Conservation (phyloP, 768 basidiomycete species). For the Tylopilus vinaceipallidus region DNA sequence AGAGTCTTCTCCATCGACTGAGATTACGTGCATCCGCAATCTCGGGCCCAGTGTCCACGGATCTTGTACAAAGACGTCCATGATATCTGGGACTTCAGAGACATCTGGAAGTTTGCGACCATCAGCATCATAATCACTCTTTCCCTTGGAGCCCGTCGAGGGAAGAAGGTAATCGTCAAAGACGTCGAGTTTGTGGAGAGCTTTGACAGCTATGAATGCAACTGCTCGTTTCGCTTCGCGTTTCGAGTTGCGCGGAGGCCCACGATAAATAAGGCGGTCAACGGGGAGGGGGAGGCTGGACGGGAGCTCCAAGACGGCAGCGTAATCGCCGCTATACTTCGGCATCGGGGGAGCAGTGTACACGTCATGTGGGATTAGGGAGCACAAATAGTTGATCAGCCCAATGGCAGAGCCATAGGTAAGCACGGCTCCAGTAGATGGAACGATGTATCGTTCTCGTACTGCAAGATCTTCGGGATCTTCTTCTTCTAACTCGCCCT, state of each 20-base stretch:
- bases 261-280: slow-evolving; percentile 52
- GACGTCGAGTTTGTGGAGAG: slow-evolving; percentile 65
- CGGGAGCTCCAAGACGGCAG: slow-evolving; percentile 61
- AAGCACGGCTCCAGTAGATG: slow-evolving; percentile 71
- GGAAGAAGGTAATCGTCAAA: slow-evolving; percentile 85
- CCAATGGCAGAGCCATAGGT: slow-evolving; percentile 75
- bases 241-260: slow-evolving; percentile 63
- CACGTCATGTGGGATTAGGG: slow-evolving; percentile 68
- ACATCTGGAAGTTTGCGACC: slow-evolving; percentile 44
- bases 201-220: slow-evolving; percentile 74
- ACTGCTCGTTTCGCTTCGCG: slow-evolving; percentile 81
- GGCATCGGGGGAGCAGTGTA: slow-evolving; percentile 65
- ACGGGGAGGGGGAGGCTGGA: slow-evolving; percentile 58
- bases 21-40: slow-evolving; percentile 64
- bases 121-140: slow-evolving; percentile 53
- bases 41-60: slow-evolving; percentile 60
- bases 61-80: slow-evolving; percentile 61
- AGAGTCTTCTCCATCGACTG: slow-evolving; percentile 44
- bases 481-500: slow-evolving; percentile 42
- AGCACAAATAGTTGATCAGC: slow-evolving; percentile 73
- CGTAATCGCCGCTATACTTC: slow-evolving; percentile 59
- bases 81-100: slow-evolving; percentile 46
- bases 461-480: slow-evolving; percentile 56
- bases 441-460: slow-evolving; percentile 73
- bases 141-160: slow-evolving; percentile 48